Conservation (phyloP, 305 asterid species). For the Caryopteris hybrid region DNA sequence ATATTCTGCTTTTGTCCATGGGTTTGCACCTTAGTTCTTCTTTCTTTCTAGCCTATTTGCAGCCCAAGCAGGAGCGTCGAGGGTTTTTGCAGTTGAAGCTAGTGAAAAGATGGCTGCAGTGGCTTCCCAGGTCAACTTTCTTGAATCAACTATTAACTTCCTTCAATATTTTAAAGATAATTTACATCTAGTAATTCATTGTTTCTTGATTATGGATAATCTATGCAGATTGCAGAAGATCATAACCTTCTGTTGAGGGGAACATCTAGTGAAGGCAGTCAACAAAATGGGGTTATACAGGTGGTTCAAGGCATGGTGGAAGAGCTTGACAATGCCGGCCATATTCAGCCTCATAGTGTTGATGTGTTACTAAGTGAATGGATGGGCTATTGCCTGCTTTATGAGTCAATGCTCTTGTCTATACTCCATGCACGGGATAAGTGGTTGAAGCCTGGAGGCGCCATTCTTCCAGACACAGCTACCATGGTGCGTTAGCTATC, state of each 20-base stretch:
- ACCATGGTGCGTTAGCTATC: slow-evolving; percentile 53
- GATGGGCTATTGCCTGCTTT: slow-evolving; percentile 98
- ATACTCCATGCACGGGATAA: slow-evolving; percentile 86
- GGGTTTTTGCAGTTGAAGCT: slow-evolving; percentile 85
- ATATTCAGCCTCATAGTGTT: slow-evolving; percentile 57
- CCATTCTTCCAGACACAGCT: slow-evolving; percentile 91
- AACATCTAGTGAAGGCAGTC: slow-evolving; percentile 23
- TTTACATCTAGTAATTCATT: slow-evolving; percentile 1
- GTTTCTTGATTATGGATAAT: slow-evolving; percentile 6
- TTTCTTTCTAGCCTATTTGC: slow-evolving; percentile 76
- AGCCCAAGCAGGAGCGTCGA: slow-evolving; percentile 91
- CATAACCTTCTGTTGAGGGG: slow-evolving; percentile 43
- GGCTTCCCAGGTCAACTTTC: slow-evolving; percentile 63
- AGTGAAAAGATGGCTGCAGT: slow-evolving; percentile 89
- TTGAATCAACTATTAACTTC: slow-evolving; percentile 1
- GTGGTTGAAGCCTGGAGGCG: slow-evolving; percentile 96
- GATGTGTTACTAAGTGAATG: slow-evolving; percentile 89
- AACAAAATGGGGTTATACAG: slow-evolving; percentile 46
- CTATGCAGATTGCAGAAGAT: slow-evolving; percentile 71
- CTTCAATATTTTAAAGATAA: not conserved
- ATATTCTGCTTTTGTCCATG: not conserved
- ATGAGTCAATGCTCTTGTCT: slow-evolving; percentile 87
- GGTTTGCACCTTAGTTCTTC: slow-evolving; percentile 15
- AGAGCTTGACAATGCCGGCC: slow-evolving; percentile 45
- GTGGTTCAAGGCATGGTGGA: slow-evolving; percentile 90